Evolutionary conservation across 1,139 yeast genomes (phyloP), one percentile per base, ranked within the genome.

Genomic region (Meyerozyma athensensis): DNA sequence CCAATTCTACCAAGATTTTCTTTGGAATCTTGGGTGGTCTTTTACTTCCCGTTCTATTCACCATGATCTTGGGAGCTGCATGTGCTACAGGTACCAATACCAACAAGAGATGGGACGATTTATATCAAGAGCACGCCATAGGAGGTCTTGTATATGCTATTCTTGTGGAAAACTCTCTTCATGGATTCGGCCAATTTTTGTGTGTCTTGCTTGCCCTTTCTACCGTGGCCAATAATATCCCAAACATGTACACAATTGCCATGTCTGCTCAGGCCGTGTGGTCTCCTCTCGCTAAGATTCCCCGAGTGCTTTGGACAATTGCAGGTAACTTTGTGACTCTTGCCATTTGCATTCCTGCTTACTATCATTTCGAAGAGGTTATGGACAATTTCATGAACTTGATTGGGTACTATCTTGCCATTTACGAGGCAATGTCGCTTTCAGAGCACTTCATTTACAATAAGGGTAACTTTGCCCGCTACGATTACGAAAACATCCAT

Each of bases 191-290:
- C 43, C 80, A 86, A 60, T 87, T 89, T 70, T 82, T 90, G 63
- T 79, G 90, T 65, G 96, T 89, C 28, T 38, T 89, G 14, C 67
- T 89, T 46, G 86, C 95, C 12, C 64, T 89, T 48, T 85, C 95
- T 24, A 86, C 95, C 35, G 79, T 89, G 41, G 85, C 96, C 49
- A 87, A 87, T 72, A 87, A 87, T 65, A 76, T 87, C 57, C 96
- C 96, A 56, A 89, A 87, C 69, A 81, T 87, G 82, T 89, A 89
- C 70, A 86, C 96, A 14, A 77, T 86, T 54, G 90, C 86, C 21
- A 70, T 89, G 49, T 80, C 90, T 47, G 87, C 89, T 18, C 96
- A 87, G 67, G 79, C 95, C 20, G 68, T 85, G 50, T 84, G 90
- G 86, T 74, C 83, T 35, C 76, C 75, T 44, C 74, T 87, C 53